Evolutionary conservation across 805 yeast genomes (phyloP).

Genomic region (Saccharomycopsis javanensis): DNA sequence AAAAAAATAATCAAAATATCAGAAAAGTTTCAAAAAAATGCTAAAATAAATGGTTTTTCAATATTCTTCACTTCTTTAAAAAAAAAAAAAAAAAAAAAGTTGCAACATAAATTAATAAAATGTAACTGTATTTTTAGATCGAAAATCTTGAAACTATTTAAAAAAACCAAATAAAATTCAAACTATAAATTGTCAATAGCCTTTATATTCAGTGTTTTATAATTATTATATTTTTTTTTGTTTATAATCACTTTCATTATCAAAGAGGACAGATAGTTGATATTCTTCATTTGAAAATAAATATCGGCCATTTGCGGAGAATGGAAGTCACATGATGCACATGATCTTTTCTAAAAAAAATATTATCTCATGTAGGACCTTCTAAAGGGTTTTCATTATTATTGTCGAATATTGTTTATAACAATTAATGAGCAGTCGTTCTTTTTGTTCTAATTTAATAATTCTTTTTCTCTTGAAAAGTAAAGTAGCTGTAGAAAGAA

Average conservation of each 20-base stretch:
- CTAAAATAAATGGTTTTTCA: background rate
- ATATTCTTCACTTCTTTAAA: background rate
- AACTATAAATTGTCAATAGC: too few species aligned
- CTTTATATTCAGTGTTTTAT: too few species aligned
- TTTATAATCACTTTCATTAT: too few species aligned
- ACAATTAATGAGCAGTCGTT: too few species aligned
- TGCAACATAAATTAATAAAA: background rate
- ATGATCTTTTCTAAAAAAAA: too few species aligned
- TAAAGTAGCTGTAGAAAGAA: background rate
- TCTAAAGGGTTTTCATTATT: too few species aligned
- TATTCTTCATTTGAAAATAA: background rate
- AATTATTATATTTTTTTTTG: too few species aligned
- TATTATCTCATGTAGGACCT: too few species aligned
- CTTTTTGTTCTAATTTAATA: too few species aligned
- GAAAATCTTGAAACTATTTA: background rate
- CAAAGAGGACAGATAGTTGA: too few species aligned
- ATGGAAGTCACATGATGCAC: background rate
- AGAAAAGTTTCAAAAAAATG: background rate
- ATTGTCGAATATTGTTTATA: too few species aligned
- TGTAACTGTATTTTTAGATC: background rate
- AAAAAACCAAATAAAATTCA: background rate
- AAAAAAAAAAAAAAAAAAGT: background rate
- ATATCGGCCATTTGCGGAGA: background rate
- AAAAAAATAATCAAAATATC: background rate
- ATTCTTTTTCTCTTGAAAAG: too few species aligned